Evolutionary conservation across 2,329 filamentous ascomycete genomes (phyloP), one percentile per base, ranked within the genome.

Genomic region (Stagonosporopsis rhizophila): DNA sequence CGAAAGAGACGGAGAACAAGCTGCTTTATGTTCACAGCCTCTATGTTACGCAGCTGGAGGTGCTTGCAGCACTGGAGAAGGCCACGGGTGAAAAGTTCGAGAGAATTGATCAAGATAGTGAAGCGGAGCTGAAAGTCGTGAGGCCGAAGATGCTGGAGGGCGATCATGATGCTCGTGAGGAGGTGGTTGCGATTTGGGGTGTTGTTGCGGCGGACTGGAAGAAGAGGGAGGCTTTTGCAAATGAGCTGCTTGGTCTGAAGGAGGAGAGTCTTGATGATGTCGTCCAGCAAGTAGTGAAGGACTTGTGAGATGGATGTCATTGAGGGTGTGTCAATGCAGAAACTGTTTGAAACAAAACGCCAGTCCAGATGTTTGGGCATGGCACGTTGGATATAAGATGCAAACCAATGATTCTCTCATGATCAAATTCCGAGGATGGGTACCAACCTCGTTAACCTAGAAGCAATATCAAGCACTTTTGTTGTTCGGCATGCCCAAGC

Each of bases 11-110:
- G 0, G 78, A 75, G 14, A 89, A 89, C 66, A 79, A 81, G 60
- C 82, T 87, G 61, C 68, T 89, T 8, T 81, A 82, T 44, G 77
- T 89, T 14, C 81, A 85, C 12, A 85, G 83, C 4, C 83, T 86
- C 60, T 80, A 81, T 23, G 79, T 83, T 0, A 83, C 83, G 4
- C 86, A 89, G 70, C 83, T 85, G 14, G 79, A 89, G 65, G 73
- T 89, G 1, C 68, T 89, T 3, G 72, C 71, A n/a, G 71, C 80
- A 2, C 70, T 85, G 14, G 84, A 89, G 69, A 80, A 81, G 53
- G 77, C 78, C 4, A 84, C 82, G 0, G 81, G 80, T 1, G 68
- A 75, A 7, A 81, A 80, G 55, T 88, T 82, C 75, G 74, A 79
- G 2, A 74, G 85, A 3, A 78, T 77, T 11, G 69, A 71, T 4